These are phyloP conservation scores for Carex myosuroides DNA, from an alignment of 176 grass and related monocot species.

Conservation along the genomic window DNA sequence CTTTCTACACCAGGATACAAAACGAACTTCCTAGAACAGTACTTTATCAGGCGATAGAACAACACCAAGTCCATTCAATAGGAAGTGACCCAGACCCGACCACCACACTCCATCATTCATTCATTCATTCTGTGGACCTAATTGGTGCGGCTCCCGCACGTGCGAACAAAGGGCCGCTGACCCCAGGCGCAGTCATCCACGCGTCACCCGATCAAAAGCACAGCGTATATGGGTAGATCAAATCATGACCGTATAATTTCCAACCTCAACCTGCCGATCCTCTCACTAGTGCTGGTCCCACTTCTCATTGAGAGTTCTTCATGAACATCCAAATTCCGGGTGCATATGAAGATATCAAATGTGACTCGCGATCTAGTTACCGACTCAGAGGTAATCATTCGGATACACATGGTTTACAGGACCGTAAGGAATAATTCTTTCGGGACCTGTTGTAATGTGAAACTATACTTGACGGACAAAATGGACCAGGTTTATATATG, in stretches of 20 bases:
- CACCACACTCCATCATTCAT: background rate
- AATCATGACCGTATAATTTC: background rate
- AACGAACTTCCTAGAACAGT: background rate
- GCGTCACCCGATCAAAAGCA: background rate
- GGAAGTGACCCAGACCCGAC: background rate
- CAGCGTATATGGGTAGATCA: background rate
- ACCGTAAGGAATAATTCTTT: background rate
- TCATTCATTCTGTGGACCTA: slow-evolving; percentile 27
- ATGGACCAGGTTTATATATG: background rate
- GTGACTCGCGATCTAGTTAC: slow-evolving; percentile 15
- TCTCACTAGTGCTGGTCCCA: background rate
- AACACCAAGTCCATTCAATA: slow-evolving; percentile 1
- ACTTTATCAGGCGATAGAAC: background rate
- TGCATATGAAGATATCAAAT: background rate
- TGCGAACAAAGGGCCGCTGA: background rate
- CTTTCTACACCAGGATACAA: background rate
- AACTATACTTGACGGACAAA: background rate
- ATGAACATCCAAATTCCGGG: background rate
- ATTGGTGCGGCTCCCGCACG: slow-evolving; percentile 6
- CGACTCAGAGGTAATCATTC: background rate
- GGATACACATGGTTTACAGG: background rate
- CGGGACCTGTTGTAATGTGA: background rate
- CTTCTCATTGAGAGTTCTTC: background rate
- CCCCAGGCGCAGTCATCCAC: slow-evolving; percentile 19
- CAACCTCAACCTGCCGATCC: background rate